Evolutionary conservation across 257 asterid genomes (phyloP), one percentile per base, ranked within the genome.

Genomic region (Forsythia suspensa): DNA sequence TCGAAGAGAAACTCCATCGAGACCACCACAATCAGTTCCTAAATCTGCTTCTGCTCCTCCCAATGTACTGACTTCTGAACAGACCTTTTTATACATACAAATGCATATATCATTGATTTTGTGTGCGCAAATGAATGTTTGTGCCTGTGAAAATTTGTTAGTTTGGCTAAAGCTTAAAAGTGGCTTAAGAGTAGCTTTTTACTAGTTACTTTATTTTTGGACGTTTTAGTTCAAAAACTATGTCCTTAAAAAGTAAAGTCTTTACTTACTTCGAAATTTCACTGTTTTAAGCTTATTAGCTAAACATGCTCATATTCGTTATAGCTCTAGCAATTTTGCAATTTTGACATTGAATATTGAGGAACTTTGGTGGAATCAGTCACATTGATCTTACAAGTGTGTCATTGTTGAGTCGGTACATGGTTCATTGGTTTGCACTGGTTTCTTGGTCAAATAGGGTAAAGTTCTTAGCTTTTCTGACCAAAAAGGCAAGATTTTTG

Each of bases 1-100:
- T 71, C 86, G 91, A 51, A 90, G 89, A 81, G 97, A 89, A 70
- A 51, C 91, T 75, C 90, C 90, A 12, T 73, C 92, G n/a, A 92
- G 91, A 76, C 96, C 92, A 29, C 90, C 87, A 24, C 94, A 90
- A 82, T 84, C 96, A 71, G 86, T 80, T 81, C 86, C 94, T 48
- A 90, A 86, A 81, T 73, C 99, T 80, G 72, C 87, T 80, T 87
- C 98, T 10, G 88, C 91, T 85, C 91, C 92, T 79, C 89, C 92
- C 73, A 89, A 68, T 80, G 99, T 95, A 95, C 72, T 78, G 18
- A 55, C 76, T 80, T 3, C 76, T 77, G 40, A 41, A 42, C 88
- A 80, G 70, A 46, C 74, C 82, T 74, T 78, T 77, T 74, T 75
- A 6, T 20, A 34, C 48, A 3, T 65, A 72, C n/a, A 46, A 73